Evolutionary conservation across 2,329 filamentous ascomycete species (phyloP).

Genomic region (Trichoderma atrobrunneum): DNA sequence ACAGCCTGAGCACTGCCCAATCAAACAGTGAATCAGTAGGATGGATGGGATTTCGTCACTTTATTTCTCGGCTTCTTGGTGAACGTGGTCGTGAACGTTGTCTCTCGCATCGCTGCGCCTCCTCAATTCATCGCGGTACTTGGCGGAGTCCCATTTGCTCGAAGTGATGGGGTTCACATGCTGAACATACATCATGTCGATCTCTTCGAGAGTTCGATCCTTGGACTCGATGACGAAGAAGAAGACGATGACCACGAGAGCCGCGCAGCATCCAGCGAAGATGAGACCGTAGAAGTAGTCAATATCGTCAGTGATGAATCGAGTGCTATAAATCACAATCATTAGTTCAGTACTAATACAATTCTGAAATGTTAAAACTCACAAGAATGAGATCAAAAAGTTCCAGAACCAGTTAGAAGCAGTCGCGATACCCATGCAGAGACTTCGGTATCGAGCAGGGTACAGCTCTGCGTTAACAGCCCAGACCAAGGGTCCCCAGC

Average conservation of each 20-base stretch:
- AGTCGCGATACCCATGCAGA: constrained; percentile 11
- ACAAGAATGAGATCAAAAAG: constrained; percentile 17
- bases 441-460: constrained; percentile 6
- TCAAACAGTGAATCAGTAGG: neutral
- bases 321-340: neutral
- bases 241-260: constrained; percentile 5
- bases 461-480: constrained; percentile 12
- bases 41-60: no score
- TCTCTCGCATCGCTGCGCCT: neutral
- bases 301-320: constrained; percentile 3
- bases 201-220: constrained; percentile 13
- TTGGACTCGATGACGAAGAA: constrained; percentile 15
- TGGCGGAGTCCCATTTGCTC: neutral
- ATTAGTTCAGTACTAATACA: neutral
- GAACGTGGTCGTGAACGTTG: neutral
- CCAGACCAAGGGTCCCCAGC: constrained; percentile 9
- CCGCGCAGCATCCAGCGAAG: constrained; percentile 11
- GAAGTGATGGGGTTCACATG: constrained; percentile 10
- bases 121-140: neutral
- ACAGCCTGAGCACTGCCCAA: neutral
- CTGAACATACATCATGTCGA: constrained; percentile 13
- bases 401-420: constrained; percentile 17
- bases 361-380: neutral
- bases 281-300: constrained; percentile 15
- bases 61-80: constrained; percentile 2